Conservation (phyloP, 345 rosid species). For the Eucalyptus pauciflora region DNA sequence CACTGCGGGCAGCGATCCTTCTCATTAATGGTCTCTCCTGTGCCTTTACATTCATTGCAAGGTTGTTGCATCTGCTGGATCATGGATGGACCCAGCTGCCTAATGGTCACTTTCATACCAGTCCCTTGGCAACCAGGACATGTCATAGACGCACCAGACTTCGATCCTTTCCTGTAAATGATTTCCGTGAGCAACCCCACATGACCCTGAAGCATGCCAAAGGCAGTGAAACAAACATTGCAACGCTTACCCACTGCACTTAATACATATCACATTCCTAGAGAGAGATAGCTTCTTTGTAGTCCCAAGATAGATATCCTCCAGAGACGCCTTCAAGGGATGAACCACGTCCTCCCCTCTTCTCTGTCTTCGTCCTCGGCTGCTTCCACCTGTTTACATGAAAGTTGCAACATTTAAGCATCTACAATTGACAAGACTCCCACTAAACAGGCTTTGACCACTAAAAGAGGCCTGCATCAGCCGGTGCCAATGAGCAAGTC, state of each 20-base stretch:
- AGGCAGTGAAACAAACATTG: neutral
- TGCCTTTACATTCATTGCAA: slow-evolving; percentile 86
- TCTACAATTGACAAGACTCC: neutral
- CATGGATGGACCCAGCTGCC: slow-evolving; percentile 90
- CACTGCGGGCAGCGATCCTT: slow-evolving; percentile 74
- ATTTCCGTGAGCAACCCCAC: neutral
- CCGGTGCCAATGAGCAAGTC: neutral
- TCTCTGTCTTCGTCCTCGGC: slow-evolving; percentile 77
- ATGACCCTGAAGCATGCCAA: neutral
- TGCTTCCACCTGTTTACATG: slow-evolving; percentile 32
- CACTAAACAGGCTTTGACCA: neutral
- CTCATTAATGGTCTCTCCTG: slow-evolving; percentile 70
- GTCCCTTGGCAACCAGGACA: slow-evolving; percentile 80
- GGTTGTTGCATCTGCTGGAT: slow-evolving; percentile 93
- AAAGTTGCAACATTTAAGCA: neutral
- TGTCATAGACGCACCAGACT: slow-evolving; percentile 69
- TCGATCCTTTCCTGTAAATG: slow-evolving; percentile 67
- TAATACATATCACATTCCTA: slow-evolving; percentile 65
- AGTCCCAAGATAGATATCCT: slow-evolving; percentile 68
- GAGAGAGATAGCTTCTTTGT: slow-evolving; percentile 84
- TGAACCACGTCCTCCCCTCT: slow-evolving; percentile 90
- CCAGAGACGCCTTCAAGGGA: slow-evolving; percentile 65
- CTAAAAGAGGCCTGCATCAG: neutral
- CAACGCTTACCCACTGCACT: slow-evolving; percentile 66
- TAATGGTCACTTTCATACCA: slow-evolving; percentile 84